A percentile compares a stretch with the other conserved stretches of the same genome.
These are phyloP conservation scores for Phallus indusiatus DNA, from an alignment of 768 basidiomycete genomes.

Conservation along the genomic window DNA sequence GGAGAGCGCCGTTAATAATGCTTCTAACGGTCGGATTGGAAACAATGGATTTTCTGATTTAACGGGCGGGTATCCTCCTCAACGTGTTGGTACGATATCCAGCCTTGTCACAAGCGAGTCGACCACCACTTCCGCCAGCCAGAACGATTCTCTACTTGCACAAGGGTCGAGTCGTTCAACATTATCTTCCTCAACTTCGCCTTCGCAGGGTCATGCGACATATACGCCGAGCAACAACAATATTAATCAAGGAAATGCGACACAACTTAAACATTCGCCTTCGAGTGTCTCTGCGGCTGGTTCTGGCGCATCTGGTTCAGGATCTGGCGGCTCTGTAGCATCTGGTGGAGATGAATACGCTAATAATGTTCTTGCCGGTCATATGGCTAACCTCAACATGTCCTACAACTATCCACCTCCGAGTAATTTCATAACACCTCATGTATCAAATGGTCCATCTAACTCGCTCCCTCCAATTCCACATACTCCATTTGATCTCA, in stretches of 20 bases:
- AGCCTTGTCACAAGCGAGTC: conserved; percentile 66
- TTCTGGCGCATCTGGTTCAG: not conserved
- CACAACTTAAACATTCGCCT: not conserved
- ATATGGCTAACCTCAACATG: not conserved
- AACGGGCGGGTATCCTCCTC: not conserved
- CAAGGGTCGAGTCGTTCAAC: conserved; percentile 55
- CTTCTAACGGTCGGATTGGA: not conserved
- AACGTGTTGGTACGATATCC: conserved; percentile 34
- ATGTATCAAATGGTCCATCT: conserved; percentile 63
- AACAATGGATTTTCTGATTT: not conserved
- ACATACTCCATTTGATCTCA: conserved; percentile 86
- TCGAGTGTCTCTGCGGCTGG: not conserved
- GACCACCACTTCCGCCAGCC: conserved; percentile 45
- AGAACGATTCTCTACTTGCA: conserved; percentile 56
- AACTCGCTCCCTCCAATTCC: conserved; percentile 74
- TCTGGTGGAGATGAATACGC: not conserved
- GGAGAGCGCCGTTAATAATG: not conserved
- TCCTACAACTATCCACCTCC: not conserved
- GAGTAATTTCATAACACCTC: conserved; percentile 36
- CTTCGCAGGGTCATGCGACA: conserved; percentile 17
- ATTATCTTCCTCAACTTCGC: conserved; percentile 65
- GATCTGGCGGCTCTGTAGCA: not conserved
- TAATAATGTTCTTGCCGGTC: not conserved
- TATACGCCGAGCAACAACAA: not conserved
- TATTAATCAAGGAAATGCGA: not conserved